These are phyloP conservation scores for Acanthochlamys bracteata DNA, from an alignment of 106 monocot genomes.

Conservation along the genomic window DNA sequence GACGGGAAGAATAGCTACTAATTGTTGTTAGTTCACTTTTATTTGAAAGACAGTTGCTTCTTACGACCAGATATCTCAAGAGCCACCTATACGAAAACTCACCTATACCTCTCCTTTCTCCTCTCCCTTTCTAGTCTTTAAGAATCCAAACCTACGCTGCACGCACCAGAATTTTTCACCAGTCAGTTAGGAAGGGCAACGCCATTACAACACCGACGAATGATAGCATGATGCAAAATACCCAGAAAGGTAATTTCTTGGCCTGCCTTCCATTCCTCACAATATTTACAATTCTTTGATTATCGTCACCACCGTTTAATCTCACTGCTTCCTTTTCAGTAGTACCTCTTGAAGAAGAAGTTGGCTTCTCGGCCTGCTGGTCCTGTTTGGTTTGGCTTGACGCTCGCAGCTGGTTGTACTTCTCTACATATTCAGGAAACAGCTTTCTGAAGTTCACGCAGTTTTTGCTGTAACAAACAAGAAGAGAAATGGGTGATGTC, in stretches of 20 bases:
- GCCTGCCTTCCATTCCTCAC: slow-evolving; percentile 28
- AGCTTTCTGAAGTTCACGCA: slow-evolving; percentile 87
- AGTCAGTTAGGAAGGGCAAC: slow-evolving; percentile 71
- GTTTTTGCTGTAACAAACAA: slow-evolving; percentile 52
- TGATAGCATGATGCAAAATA: slow-evolving; percentile 54
- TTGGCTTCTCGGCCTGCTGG: slow-evolving; percentile 1
- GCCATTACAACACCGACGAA: slow-evolving; percentile 84
- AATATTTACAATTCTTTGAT: background rate
- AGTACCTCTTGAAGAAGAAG: slow-evolving; percentile 1
- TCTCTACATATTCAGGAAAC: slow-evolving; percentile 87
- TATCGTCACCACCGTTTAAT: slow-evolving; percentile 1
- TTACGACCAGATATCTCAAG: too few relatives aligned
- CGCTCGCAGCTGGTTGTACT: slow-evolving; percentile 39
- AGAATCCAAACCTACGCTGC: background rate
- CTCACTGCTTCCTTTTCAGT: background rate
- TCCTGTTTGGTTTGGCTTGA: slow-evolving; percentile 13
- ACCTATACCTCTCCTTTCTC: too few relatives aligned
- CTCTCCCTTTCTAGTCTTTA: background rate
- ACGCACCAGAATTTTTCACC: background rate
- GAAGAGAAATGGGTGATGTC: background rate
- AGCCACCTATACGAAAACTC: too few relatives aligned
- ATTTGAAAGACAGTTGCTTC: too few relatives aligned
- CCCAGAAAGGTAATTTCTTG: slow-evolving; percentile 65
- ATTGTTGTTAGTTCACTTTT: too few relatives aligned
- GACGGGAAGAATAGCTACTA: too few relatives aligned